These are phyloP conservation scores for Calcarisporium arbuscula DNA, from an alignment of 2,329 filamentous ascomycete genomes.

Conservation along the genomic window DNA sequence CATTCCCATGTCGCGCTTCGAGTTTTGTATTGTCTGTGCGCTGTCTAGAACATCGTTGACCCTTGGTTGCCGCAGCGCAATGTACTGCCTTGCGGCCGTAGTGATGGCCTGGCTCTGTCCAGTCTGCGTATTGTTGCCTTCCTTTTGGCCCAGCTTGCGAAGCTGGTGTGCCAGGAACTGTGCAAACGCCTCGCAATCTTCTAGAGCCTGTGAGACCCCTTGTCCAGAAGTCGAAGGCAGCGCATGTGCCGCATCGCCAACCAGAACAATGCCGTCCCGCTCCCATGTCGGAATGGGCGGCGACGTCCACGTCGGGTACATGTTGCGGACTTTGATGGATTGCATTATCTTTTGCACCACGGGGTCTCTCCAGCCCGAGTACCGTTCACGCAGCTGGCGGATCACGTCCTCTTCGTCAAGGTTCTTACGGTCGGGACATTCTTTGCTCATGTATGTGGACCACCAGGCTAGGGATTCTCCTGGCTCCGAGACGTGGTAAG, in stretches of 20 bases:
- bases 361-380: constrained; percentile 14
- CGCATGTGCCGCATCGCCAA: constrained; percentile 17
- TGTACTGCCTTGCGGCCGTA: constrained; percentile 13
- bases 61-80: constrained; percentile 12
- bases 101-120: constrained; percentile 9
- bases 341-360: constrained; percentile 11
- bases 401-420: constrained; percentile 13
- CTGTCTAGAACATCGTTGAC: constrained; percentile 12
- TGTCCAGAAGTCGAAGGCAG: constrained; percentile 15
- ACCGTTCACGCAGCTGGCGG: constrained; percentile 12
- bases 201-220: constrained; percentile 14
- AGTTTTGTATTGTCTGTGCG: constrained; percentile 9
- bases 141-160: constrained; percentile 1
- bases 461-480: constrained; percentile 14
- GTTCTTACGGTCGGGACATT: constrained; percentile 10
- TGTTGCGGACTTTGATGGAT: constrained; percentile 7
- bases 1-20: constrained; percentile 12
- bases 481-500: constrained; percentile 11
- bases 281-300: constrained; percentile 15
- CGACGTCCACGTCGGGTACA: constrained; percentile 16
- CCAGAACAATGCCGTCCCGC: constrained; percentile 13
- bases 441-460: constrained; percentile 13
- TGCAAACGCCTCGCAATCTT: constrained; percentile 13
- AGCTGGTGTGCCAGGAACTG: constrained; percentile 13
- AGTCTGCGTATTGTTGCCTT: background rate